phyloP scores from a whole-genome alignment of 2,329 filamentous ascomycete genomes.

The Tolypocladium guangdongense region DNA sequence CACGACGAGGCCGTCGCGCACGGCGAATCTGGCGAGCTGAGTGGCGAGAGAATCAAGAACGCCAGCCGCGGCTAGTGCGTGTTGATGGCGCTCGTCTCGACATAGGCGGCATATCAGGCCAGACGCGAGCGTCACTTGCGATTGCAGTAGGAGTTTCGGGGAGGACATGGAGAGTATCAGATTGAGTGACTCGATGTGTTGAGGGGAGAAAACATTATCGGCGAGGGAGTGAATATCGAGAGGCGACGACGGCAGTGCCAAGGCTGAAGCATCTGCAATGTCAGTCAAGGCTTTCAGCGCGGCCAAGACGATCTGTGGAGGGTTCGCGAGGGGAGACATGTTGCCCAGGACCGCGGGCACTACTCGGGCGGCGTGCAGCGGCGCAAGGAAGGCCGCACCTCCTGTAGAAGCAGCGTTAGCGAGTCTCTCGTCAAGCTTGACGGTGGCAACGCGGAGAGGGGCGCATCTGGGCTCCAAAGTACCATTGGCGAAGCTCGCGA shows the following conservation, averaged over 20 bases:
- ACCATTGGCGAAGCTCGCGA: conserved; percentile 80
- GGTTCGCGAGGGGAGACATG: conserved; percentile 53
- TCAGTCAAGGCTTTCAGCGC: conserved; percentile 65
- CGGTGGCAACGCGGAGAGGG: neutral
- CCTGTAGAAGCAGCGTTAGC: conserved; percentile 43
- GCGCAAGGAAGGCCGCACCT: conserved; percentile 66
- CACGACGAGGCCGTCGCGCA: conserved; percentile 56
- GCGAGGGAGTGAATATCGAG: conserved; percentile 42
- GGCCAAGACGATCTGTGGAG: conserved; percentile 57
- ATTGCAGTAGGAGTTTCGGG: conserved; percentile 39
- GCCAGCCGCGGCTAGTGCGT: conserved; percentile 58
- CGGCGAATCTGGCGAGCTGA: conserved; percentile 60
- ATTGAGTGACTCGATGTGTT: conserved; percentile 51
- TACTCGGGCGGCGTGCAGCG: conserved; percentile 57
- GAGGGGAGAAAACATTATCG: conserved; percentile 51
- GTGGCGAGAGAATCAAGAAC: conserved; percentile 70
- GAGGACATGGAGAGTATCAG: conserved; percentile 53
- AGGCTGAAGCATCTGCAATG: conserved; percentile 53
- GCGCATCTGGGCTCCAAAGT: conserved; percentile 15
- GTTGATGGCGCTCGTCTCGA: conserved; percentile 57
- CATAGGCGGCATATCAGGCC: conserved; percentile 50
- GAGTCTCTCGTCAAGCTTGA: neutral
- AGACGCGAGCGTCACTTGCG: conserved; percentile 51
- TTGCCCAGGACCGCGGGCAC: conserved; percentile 61
- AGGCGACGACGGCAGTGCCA: conserved; percentile 40